Conservation (phyloP, 345 rosid species). For the Eucalyptus cladocalyx region DNA sequence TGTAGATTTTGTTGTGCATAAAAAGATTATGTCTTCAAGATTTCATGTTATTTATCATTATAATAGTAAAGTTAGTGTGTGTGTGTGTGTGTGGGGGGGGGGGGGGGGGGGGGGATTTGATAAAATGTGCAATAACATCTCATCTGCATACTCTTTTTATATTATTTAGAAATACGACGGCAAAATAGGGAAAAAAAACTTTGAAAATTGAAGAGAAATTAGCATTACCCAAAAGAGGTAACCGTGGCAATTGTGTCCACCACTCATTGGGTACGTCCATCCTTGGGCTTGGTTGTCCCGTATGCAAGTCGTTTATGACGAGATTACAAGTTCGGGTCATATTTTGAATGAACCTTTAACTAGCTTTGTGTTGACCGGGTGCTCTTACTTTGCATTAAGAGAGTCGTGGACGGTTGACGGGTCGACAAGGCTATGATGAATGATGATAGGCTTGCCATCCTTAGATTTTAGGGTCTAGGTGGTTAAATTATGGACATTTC, state of each 20-base stretch:
- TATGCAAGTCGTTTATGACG: not conserved
- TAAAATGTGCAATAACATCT: not conserved
- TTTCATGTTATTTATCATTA: not conserved
- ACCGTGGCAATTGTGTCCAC: not conserved
- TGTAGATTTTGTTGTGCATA: not conserved
- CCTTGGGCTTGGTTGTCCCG: not conserved
- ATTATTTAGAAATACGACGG: not conserved
- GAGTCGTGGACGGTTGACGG: not conserved
- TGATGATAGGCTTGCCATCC: not conserved
- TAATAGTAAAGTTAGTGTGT: too few species aligned
- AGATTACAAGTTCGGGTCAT: not conserved
- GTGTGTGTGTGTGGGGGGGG: too few species aligned
- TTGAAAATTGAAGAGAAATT: not conserved
- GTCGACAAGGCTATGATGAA: not conserved
- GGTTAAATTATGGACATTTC: not conserved
- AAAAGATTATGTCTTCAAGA: not conserved
- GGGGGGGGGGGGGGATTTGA: accelerated
- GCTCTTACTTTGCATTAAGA: not conserved
- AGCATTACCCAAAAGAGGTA: not conserved
- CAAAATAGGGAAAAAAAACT: accelerated
- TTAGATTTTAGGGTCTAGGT: not conserved
- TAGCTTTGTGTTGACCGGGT: not conserved
- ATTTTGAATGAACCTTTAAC: not conserved
- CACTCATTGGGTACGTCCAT: not conserved
- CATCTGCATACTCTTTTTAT: too few species aligned